These are phyloP conservation scores for Quaeritorhiza haematococci DNA, from an alignment of 371 early-diverging fungal genomes.

Conservation along the genomic window DNA sequence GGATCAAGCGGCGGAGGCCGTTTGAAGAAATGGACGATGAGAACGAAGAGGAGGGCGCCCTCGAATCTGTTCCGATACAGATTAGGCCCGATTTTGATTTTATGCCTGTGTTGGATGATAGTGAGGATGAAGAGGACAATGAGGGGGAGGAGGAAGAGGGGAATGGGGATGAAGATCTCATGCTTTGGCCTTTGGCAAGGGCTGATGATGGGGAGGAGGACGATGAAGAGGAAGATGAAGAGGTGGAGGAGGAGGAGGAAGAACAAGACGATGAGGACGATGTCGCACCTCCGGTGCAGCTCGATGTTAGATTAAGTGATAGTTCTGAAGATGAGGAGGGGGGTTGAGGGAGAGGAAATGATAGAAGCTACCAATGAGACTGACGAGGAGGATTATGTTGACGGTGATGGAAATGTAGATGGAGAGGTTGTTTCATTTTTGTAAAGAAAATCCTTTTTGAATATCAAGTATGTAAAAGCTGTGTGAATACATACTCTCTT, in stretches of 20 bases:
- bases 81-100: slow-evolving; percentile 22
- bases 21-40: neutral
- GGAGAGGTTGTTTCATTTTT: too few species aligned
- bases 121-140: neutral
- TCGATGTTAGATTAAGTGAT: too few species aligned
- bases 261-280: slow-evolving; percentile 7
- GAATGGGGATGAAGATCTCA: slow-evolving; percentile 2
- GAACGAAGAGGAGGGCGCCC: slow-evolving; percentile 6
- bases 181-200: neutral
- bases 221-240: slow-evolving; percentile 4
- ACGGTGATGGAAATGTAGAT: too few species aligned
- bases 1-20: neutral
- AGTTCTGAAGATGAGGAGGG: too few species aligned
- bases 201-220: slow-evolving; percentile 2
- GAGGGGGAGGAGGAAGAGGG: too few species aligned
- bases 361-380: too few species aligned
- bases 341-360: too few species aligned
- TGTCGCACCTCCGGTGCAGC: too few species aligned
- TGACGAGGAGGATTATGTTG: too few species aligned
- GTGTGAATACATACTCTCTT: too few species aligned
- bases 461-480: too few species aligned
- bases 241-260: neutral
- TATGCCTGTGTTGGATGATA: neutral
- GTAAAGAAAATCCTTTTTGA: too few species aligned
- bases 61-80: slow-evolving; percentile 12